Evolutionary conservation across 495 filamentous ascomycete species (phyloP), one percentile per base, ranked within the genome.

Genomic region (Penicillium samsonianum): DNA sequence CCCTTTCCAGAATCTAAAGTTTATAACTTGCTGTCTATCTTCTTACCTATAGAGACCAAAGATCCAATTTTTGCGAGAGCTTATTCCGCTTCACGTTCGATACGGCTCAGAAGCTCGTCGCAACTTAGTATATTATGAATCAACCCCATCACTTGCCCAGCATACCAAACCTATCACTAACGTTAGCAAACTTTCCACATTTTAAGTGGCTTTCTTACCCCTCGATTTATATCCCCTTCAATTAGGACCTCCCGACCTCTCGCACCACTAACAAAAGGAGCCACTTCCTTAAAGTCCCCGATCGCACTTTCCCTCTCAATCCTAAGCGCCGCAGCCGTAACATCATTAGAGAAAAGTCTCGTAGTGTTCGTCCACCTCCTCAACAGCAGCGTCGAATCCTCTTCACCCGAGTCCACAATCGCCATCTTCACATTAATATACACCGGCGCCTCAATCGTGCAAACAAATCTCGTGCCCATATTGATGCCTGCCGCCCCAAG

Each of bases 401-500:
- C 90, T 79, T 98, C 93, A 58, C 89, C 79, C 7, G 93, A 89
- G 48, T 84, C 80, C 33, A 97, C 92, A 67, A 96, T 98, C 61
- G 89, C 81, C 70, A 91, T 80, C 80, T 98, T 98, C 73, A 98
- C 88, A 51, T 94, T 95, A 44, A 85, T 70, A 74, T 98, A 93
- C 53, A 98, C 91, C 2, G 93, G 94, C 40, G 89, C 86, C 71
- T 96, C 92, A 12, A 92, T 82, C 5, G 92, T 96, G 74, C 87
- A 90, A 85, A 96, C 91, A 74, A 96, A 96, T 31, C 92, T 80
- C 10, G 92, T 96, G 40, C 91, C 91, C 91, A 96, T 80, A 73
- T 98, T 98, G 69, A 97, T 89, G 51, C 93, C 93, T 70, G 92
- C 92, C 0, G 93, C 93, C 5, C 93, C 93, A 11, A 98, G 82